A percentile compares a stretch with the other conserved stretches of the same genome.
These are phyloP conservation scores for Crotalaria pallida DNA, from an alignment of 306 rosid species.

Conservation along the genomic window DNA sequence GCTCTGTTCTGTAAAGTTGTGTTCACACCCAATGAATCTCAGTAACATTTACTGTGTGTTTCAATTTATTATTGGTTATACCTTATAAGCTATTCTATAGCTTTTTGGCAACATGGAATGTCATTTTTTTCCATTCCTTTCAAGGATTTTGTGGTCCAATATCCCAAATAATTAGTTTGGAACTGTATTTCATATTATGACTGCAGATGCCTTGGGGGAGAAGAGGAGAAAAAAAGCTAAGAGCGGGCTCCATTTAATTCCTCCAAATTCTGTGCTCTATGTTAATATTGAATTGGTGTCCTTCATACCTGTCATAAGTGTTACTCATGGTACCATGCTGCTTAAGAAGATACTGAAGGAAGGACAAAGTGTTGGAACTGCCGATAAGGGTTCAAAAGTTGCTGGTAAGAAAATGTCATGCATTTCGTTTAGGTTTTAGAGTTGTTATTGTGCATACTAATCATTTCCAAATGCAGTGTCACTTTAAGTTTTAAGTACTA, in stretches of 20 bases:
- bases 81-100: not conserved
- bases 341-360: constrained; percentile 56
- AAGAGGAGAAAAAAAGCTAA: constrained; percentile 41
- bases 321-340: constrained; percentile 60
- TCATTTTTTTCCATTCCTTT: not conserved
- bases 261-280: constrained; percentile 41
- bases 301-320: constrained; percentile 59
- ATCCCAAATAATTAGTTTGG: constrained; percentile 15
- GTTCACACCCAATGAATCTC: too few species aligned
- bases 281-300: constrained; percentile 56
- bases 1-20: not conserved
- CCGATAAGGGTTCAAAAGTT: constrained; percentile 61
- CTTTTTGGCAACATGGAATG: not conserved
- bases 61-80: not conserved
- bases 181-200: constrained; percentile 9
- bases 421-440: not conserved
- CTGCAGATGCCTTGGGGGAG: constrained; percentile 53
- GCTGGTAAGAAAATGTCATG: constrained; percentile 36
- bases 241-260: constrained; percentile 38
- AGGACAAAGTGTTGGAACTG: constrained; percentile 50
- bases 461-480: too few species aligned
- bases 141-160: not conserved
- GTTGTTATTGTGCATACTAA: too few species aligned
- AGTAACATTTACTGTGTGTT: not conserved
- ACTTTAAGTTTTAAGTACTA: too few species aligned